Percentiles rank a stretch among this genome's conserved stretches.
Conservation (phyloP, 2,329 filamentous ascomycete species). For the Myriosclerotinia scirpicola region DNA sequence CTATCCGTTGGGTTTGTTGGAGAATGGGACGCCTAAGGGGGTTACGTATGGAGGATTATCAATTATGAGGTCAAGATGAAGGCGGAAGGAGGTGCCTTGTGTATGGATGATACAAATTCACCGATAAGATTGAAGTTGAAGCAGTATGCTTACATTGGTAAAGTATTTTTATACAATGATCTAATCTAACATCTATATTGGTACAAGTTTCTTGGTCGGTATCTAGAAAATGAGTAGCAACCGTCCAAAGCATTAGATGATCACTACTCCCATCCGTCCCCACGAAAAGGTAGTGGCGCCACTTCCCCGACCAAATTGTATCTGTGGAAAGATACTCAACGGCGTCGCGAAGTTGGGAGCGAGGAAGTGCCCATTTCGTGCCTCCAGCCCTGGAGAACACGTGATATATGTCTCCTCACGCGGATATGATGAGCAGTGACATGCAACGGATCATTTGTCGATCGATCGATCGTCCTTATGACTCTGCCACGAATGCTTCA, state of each 20-base stretch:
- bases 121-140: not conserved
- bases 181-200: not conserved
- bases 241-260: not conserved
- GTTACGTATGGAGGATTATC: not conserved
- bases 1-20: not conserved
- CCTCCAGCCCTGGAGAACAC: not conserved
- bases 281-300: not conserved
- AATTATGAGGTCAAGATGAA: not conserved
- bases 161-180: not conserved
- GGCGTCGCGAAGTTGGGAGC: not conserved
- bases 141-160: not conserved
- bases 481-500: too few relatives aligned
- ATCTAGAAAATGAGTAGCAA: not conserved
- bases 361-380: not conserved
- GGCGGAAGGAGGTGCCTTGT: not conserved
- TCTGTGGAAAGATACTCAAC: not conserved
- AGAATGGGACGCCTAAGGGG: not conserved
- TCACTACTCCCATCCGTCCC: rapidly evolving
- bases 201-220: too few relatives aligned
- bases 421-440: not conserved
- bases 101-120: not conserved
- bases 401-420: not conserved
- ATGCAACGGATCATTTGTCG: not conserved
- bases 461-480: too few relatives aligned
- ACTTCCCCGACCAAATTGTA: rapidly evolving